Conservation (phyloP, 2,329 filamentous ascomycete species). For the Alternaria arborescens region DNA sequence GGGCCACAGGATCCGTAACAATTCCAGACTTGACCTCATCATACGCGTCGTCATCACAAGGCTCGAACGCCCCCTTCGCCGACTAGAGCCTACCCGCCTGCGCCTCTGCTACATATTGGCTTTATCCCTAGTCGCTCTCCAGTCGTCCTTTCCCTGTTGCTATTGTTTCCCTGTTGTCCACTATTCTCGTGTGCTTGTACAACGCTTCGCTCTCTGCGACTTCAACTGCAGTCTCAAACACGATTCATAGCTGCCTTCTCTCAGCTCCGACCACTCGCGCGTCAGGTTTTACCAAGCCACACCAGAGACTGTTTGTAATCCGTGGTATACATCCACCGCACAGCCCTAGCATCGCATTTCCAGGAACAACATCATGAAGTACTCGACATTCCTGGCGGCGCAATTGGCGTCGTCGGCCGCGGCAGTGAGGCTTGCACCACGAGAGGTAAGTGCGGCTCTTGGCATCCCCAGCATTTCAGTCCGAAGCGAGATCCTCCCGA, state of each 20-base stretch:
- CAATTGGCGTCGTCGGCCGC: slow-evolving; percentile 39
- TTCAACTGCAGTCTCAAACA: slow-evolving; percentile 3
- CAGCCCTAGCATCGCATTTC: background rate
- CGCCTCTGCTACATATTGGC: slow-evolving; percentile 5
- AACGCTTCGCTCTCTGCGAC: slow-evolving; percentile 3
- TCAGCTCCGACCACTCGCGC: slow-evolving; percentile 24
- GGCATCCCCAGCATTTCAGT: slow-evolving; percentile 25
- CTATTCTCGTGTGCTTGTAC: background rate
- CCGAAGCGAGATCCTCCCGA: slow-evolving; percentile 29
- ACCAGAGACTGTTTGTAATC: background rate
- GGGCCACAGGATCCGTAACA: slow-evolving; percentile 14
- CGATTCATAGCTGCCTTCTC: slow-evolving; percentile 2
- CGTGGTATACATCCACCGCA: slow-evolving; percentile 19
- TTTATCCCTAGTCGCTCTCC: slow-evolving; percentile 7
- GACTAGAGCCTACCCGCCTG: slow-evolving; percentile 8
- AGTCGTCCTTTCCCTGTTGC: slow-evolving; percentile 2
- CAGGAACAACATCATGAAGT: slow-evolving; percentile 38
- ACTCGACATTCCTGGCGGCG: slow-evolving; percentile 38
- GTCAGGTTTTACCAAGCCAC: slow-evolving; percentile 20
- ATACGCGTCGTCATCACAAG: slow-evolving; percentile 25
- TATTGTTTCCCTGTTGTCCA: slow-evolving; percentile 8
- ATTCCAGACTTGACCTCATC: slow-evolving; percentile 21
- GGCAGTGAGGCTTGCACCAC: slow-evolving; percentile 41
- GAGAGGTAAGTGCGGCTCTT: slow-evolving; percentile 47
- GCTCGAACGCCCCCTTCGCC: slow-evolving; percentile 12